Conservation (phyloP, 495 filamentous ascomycete species). For the Parachaetomium inaequale region DNA sequence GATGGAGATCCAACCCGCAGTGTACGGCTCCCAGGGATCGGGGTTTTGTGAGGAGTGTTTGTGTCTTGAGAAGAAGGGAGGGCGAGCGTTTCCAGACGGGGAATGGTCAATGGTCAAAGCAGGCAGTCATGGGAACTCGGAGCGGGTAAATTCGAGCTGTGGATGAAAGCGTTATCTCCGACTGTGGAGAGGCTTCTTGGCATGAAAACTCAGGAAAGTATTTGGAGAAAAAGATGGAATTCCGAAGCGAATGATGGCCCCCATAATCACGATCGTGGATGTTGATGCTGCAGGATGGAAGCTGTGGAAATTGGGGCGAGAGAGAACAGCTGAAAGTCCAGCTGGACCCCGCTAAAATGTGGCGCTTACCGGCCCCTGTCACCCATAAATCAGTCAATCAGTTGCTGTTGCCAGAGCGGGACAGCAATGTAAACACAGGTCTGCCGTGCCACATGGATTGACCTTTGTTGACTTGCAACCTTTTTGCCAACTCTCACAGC, state of each 20-base stretch:
- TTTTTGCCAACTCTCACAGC: neutral
- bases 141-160: too few relatives aligned
- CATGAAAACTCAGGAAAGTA: too few relatives aligned
- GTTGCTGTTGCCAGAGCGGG: conserved; percentile 21
- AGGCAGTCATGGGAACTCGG: too few relatives aligned
- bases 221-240: too few relatives aligned
- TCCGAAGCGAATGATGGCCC: too few relatives aligned
- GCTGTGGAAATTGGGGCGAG: neutral
- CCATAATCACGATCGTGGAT: too few relatives aligned
- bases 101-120: too few relatives aligned
- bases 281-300: neutral
- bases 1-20: neutral
- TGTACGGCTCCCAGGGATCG: neutral
- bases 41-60: neutral
- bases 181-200: too few relatives aligned
- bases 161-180: too few relatives aligned
- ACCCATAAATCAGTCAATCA: conserved; percentile 11
- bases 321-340: neutral
- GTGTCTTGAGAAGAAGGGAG: neutral
- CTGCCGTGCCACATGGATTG: neutral
- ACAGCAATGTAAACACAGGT: conserved; percentile 24
- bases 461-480: conserved; percentile 12
- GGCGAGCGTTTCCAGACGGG: neutral
- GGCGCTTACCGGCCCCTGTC: conserved; percentile 13
- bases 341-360: conserved; percentile 18